Evolutionary conservation across 1,139 yeast genomes (phyloP).

Genomic region (Eremothecium cymbalariae): DNA sequence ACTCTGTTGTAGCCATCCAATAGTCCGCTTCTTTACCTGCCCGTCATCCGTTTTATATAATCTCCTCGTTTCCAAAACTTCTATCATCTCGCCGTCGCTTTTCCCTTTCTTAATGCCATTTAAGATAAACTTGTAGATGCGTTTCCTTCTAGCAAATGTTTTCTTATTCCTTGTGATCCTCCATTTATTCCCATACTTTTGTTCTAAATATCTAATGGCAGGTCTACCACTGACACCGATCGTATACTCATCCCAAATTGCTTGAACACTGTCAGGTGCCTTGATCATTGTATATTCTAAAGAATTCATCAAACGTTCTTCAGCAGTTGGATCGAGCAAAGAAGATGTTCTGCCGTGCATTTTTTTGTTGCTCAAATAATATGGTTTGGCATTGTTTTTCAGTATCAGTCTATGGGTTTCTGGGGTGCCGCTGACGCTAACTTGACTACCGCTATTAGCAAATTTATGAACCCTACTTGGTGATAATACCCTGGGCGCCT

Average conservation of each 20-base stretch:
- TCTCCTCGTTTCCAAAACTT: constrained; percentile 28
- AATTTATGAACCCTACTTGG: constrained; percentile 3
- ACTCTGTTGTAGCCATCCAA: constrained; percentile 33
- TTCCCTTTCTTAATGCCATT: constrained; percentile 32
- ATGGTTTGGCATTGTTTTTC: constrained; percentile 1
- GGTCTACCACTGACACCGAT: constrained; percentile 33
- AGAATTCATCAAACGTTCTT: constrained; percentile 9
- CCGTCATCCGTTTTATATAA: constrained; percentile 29
- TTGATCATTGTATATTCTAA: constrained; percentile 27
- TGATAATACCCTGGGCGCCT: constrained; percentile 5
- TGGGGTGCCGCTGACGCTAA: constrained; percentile 4
- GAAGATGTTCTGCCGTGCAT: no score
- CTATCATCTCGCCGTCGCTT: constrained; percentile 31
- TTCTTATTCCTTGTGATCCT: constrained; percentile 29
- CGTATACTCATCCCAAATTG: constrained; percentile 34
- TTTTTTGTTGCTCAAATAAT: background rate
- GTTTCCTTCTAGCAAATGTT: constrained; percentile 32
- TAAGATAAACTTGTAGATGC: constrained; percentile 32
- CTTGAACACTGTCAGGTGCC: constrained; percentile 31
- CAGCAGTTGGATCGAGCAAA: background rate
- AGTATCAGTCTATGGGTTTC: constrained; percentile 1
- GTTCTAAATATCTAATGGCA: constrained; percentile 31
- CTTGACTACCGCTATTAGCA: constrained; percentile 5
- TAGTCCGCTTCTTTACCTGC: constrained; percentile 29
- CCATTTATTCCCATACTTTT: constrained; percentile 34